Evolutionary conservation across 192 early-diverging fungal genomes (phyloP), one percentile per base, ranked within the genome.

Genomic region (Backusella circina): DNA sequence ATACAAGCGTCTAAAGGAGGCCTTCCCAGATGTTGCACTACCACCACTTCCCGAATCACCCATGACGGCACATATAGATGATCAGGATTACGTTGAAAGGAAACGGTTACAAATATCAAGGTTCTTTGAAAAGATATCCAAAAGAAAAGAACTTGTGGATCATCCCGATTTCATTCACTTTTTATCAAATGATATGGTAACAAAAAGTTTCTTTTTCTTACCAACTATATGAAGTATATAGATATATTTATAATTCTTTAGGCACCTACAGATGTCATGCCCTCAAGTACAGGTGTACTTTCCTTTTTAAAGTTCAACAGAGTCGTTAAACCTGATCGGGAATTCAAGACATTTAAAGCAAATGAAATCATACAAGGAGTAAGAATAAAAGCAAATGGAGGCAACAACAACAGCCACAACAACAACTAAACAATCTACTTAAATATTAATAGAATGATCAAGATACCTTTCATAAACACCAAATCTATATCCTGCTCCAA

Each of bases 171-270:
- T 85, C 26, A 74, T 84, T n/a, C 81, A 80, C 75, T 87, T 87
- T 80, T 71, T 87, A 77, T 85, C 84, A 66, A 84, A 79, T 71
- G 86, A 87, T 44, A 85, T 87, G 86, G 86, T 87, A 85, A 47
- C 10, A 10, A 77, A 69, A 31, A 16, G 6, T 21, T 2, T 6
- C 18, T 18, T 47, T 18, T n/a, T n/a, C n/a, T n/a, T n/a, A n/a
- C n/a, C n/a, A n/a, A n/a, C n/a, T n/a, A n/a, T n/a, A n/a, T n/a
- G n/a, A 18, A 3, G 18, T 50, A 50, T 50, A 51, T 51, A 51
- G 4, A 51, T 51, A 13, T 51, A 51, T 51, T 13, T 21, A 5
- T n/a, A 50, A 44, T n/a, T 33, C 2, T 33, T 18, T 73, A 87
- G 86, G 77, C 84, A 41, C 84, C 84, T 28, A 71, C 83, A 47